Conservation (phyloP, 2,329 filamentous ascomycete genomes). For the Ambrosiella beaveri region DNA sequence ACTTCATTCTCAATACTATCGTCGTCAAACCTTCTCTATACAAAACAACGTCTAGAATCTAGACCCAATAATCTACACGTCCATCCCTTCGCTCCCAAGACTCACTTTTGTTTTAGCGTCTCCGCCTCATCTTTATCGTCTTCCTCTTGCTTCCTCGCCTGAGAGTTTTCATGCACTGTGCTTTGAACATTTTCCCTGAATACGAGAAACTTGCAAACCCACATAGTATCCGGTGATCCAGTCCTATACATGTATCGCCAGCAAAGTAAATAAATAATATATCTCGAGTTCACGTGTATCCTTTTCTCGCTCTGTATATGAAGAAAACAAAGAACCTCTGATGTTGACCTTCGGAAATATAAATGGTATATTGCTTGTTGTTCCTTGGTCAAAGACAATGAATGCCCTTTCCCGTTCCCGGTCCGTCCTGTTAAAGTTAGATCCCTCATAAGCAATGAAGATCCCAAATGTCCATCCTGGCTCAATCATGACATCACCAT, state of each 20-base stretch:
- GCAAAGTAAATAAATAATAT: too few relatives aligned
- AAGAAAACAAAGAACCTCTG: too few relatives aligned
- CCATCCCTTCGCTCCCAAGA: too few relatives aligned
- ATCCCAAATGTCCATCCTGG: background rate
- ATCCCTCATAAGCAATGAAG: background rate
- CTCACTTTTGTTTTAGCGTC: too few relatives aligned
- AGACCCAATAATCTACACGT: too few relatives aligned
- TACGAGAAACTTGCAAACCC: background rate
- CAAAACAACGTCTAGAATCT: too few relatives aligned
- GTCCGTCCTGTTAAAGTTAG: background rate
- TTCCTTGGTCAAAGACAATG: background rate
- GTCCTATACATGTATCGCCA: background rate
- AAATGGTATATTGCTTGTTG: background rate
- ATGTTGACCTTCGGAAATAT: too few relatives aligned
- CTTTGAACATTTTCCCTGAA: background rate
- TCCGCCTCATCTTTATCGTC: background rate
- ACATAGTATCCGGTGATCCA: background rate
- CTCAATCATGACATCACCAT: background rate
- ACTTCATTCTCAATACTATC: too few relatives aligned
- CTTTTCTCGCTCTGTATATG: too few relatives aligned
- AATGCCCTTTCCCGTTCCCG: too few relatives aligned
- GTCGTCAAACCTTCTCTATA: too few relatives aligned
- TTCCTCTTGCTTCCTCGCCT: background rate
- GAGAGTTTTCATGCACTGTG: background rate
- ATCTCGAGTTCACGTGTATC: too few relatives aligned